These are phyloP conservation scores for Suhomyces panamericanus DNA, from an alignment of 1,139 yeast genomes.

Conservation along the genomic window DNA sequence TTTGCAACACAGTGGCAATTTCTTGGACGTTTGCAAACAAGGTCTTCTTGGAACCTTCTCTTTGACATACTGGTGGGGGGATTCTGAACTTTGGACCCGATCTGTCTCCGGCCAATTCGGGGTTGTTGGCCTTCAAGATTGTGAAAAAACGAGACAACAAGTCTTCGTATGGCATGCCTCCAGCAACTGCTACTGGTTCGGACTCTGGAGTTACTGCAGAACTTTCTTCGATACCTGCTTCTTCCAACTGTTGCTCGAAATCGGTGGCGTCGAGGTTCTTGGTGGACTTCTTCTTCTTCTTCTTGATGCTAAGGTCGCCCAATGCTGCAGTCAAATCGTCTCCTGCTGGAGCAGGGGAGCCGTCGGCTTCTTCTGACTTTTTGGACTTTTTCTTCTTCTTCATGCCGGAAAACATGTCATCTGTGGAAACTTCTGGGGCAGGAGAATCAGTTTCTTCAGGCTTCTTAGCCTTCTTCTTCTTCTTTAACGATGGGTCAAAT, in stretches of 20 bases:
- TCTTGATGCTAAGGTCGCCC: slow-evolving; percentile 72
- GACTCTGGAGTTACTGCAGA: slow-evolving; percentile 22
- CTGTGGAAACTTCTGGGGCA: slow-evolving; percentile 33
- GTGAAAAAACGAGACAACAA: slow-evolving; percentile 81
- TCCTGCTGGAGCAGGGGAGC: slow-evolving; percentile 49
- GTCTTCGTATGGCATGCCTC: slow-evolving; percentile 74
- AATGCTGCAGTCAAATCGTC: slow-evolving; percentile 65
- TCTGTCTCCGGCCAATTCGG: slow-evolving; percentile 97
- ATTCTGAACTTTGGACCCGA: slow-evolving; percentile 91
- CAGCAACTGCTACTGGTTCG: slow-evolving; percentile 30
- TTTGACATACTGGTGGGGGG: slow-evolving; percentile 95
- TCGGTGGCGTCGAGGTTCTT: slow-evolving; percentile 64
- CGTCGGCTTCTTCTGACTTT: slow-evolving; percentile 35
- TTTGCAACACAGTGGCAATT: slow-evolving; percentile 88
- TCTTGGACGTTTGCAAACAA: slow-evolving; percentile 95
- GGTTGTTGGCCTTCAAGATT: slow-evolving; percentile 88
- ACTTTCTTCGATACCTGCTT: slow-evolving; percentile 78
- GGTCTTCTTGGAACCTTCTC: slow-evolving; percentile 97
- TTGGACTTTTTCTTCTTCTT: slow-evolving; percentile 55
- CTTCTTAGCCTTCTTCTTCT: slow-evolving; percentile 68
- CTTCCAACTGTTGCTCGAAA: slow-evolving; percentile 85
- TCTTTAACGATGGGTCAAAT: slow-evolving; percentile 76
- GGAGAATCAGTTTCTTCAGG: slow-evolving; percentile 40
- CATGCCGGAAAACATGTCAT: slow-evolving; percentile 55
- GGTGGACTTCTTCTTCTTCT: slow-evolving; percentile 73